Evolutionary conservation across 805 yeast species (phyloP), one percentile per base, ranked within the genome.

Genomic region (Wickerhamiella lipophila): DNA sequence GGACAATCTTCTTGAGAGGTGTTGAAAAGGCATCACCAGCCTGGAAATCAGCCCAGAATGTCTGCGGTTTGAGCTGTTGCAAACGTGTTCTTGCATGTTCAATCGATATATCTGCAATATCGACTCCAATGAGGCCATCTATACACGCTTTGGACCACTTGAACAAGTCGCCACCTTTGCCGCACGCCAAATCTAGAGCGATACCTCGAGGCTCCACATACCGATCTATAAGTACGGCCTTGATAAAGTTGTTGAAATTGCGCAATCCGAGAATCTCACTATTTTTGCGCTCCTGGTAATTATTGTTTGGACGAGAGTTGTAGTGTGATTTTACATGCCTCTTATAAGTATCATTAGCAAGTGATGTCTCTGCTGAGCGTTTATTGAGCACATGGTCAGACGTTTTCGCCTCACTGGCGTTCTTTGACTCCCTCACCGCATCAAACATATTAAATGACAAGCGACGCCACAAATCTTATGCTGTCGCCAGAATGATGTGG

Each of bases 141-240:
- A 85, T 75, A 18, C 75, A 69, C 1, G 85, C 81, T 56, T 77
- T 77, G 46, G 80, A 83, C 79, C 95, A 89, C 63, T 92, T 92
- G 57, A 82, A 77, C 58, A 92, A 68, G 67, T 92, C 99, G 23
- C 99, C 99, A 47, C 99, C 99, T 63, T 92, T 94, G 12, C 99
- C 99, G 65, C 97, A 88, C 13, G 96, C 96, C 49, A 89, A 65
- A 60, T 92, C 99, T 16, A 92, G 67, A 1, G 82, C 86, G 18
- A 74, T 71, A 36, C 74, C 73, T 52, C 76, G 67, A 42, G 69
- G 68, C 30, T 68, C 68, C 2, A 81, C 77, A 64, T 71, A 79
- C 56, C 81, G 83, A 49, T 81, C 80, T 48, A 92, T 78, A 7
- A 89, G 67, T 60, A 87, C 83, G 61, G 85, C 83, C 61, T 92